These are phyloP conservation scores for Aspergillus sp. DNA, from an alignment of 2,329 filamentous ascomycete genomes.

Conservation along the genomic window DNA sequence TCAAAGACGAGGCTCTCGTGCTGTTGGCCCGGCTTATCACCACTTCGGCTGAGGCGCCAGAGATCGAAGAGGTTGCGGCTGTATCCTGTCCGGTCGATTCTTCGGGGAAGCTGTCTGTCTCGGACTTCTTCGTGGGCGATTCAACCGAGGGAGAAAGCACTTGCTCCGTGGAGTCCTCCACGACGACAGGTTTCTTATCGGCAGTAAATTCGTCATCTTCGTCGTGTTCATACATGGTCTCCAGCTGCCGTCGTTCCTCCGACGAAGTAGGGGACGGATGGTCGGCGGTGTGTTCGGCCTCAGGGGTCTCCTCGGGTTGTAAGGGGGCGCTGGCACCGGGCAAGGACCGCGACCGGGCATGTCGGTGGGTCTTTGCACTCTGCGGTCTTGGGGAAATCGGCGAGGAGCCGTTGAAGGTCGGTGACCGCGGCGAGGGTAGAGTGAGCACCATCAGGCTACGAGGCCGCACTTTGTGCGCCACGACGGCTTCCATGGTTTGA, in stretches of 20 bases:
- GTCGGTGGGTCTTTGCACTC: conserved; percentile 26
- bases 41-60: conserved; percentile 19
- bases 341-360: conserved; percentile 50
- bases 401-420: conserved; percentile 23
- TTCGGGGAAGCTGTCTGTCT: not conserved
- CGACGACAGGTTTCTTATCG: not conserved
- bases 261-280: conserved; percentile 25
- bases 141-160: not conserved
- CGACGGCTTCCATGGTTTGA: conserved; percentile 36
- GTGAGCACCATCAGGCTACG: conserved; percentile 45
- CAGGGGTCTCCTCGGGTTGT: conserved; percentile 14
- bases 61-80: conserved; percentile 18
- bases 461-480: conserved; percentile 43
- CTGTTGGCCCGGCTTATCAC: conserved; percentile 20
- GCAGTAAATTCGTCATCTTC: conserved; percentile 28
- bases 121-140: not conserved
- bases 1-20: conserved; percentile 21
- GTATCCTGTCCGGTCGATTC: conserved; percentile 17
- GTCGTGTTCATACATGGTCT: conserved; percentile 39
- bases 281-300: conserved; percentile 15
- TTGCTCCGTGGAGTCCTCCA: not conserved
- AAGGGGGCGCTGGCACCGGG: conserved; percentile 38
- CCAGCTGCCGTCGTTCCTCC: conserved; percentile 31
- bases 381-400: conserved; percentile 26
- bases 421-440: conserved; percentile 30